Conservation (phyloP, 108 stramenopile species). For the Skeletonema grethae region DNA sequence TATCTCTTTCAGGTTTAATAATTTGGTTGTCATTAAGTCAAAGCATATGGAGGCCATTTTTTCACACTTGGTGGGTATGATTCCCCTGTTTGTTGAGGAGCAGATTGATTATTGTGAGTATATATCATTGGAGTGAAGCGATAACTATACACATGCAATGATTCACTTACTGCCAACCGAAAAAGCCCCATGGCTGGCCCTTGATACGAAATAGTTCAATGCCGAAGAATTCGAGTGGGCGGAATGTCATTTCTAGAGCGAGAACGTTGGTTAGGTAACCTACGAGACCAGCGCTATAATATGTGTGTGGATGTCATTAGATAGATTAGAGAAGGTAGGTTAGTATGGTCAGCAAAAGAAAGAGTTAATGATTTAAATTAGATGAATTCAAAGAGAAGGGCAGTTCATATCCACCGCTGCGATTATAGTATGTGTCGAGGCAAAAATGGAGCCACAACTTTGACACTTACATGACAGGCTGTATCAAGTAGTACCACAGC, state of each 20-base stretch:
- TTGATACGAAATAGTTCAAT: constrained; percentile 70
- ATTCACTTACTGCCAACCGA: constrained; percentile 59
- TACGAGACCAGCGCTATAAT: constrained; percentile 54
- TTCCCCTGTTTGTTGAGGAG: constrained; percentile 56
- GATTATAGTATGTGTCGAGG: no score
- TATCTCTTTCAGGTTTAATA: constrained; percentile 86
- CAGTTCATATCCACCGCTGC: neutral
- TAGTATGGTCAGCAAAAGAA: no score
- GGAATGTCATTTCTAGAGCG: constrained; percentile 92
- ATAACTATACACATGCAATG: neutral
- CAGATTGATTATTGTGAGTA: neutral
- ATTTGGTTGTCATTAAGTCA: constrained; percentile 87
- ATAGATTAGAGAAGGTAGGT: no score
- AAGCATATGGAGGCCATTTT: constrained; percentile 89
- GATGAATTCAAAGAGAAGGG: neutral
- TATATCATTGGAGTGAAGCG: neutral
- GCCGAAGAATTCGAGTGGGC: constrained; percentile 88
- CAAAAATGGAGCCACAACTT: neutral
- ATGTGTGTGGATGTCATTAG: neutral
- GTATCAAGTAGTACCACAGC: constrained; percentile 63
- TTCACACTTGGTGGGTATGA: constrained; percentile 88
- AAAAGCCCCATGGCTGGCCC: constrained; percentile 88
- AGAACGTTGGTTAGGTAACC: constrained; percentile 90
- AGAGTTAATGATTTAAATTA: no score
- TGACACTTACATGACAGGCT: constrained; percentile 60